These are phyloP conservation scores for Hymenoscyphus occultus DNA, from an alignment of 2,329 filamentous ascomycete species.

Conservation along the genomic window DNA sequence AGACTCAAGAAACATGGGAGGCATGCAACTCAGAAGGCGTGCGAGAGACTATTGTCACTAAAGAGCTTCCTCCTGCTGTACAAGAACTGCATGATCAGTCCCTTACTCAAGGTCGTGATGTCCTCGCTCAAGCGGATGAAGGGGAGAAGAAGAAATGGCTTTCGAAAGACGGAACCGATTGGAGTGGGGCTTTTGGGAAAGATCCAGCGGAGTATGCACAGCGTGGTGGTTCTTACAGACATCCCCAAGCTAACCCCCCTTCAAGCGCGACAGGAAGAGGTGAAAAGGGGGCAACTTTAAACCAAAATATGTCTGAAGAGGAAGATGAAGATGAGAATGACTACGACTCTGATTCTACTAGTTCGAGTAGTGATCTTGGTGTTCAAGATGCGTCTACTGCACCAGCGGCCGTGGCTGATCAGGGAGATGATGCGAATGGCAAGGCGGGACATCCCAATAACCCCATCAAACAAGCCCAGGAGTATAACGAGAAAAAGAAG, in stretches of 20 bases:
- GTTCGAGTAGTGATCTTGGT: constrained; percentile 49
- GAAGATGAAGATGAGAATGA: constrained; percentile 28
- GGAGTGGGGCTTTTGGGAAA: constrained; percentile 80
- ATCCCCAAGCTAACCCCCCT: constrained; percentile 5
- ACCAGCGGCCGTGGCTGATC: neutral
- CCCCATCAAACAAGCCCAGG: constrained; percentile 56
- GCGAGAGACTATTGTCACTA: constrained; percentile 64
- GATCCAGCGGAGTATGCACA: constrained; percentile 54
- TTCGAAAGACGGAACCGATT: constrained; percentile 75
- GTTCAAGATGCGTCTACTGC: constrained; percentile 50
- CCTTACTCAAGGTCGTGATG: constrained; percentile 73
- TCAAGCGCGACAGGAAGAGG: constrained; percentile 18
- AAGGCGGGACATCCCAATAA: constrained; percentile 41
- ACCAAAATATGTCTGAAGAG: constrained; percentile 30
- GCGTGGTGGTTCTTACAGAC: constrained; percentile 9
- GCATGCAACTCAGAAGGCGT: constrained; percentile 87
- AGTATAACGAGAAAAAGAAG: constrained; percentile 65
- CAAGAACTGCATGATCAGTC: constrained; percentile 79
- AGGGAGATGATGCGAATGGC: neutral
- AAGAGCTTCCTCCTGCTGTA: constrained; percentile 69
- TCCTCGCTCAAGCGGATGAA: constrained; percentile 68
- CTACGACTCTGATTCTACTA: constrained; percentile 27
- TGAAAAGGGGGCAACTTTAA: constrained; percentile 28
- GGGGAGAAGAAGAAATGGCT: constrained; percentile 78
- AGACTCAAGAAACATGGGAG: constrained; percentile 94